A percentile compares a stretch with the other conserved stretches of the same genome.
Conservation (phyloP, 345 rosid species). For the Boechera divaricarpa region DNA sequence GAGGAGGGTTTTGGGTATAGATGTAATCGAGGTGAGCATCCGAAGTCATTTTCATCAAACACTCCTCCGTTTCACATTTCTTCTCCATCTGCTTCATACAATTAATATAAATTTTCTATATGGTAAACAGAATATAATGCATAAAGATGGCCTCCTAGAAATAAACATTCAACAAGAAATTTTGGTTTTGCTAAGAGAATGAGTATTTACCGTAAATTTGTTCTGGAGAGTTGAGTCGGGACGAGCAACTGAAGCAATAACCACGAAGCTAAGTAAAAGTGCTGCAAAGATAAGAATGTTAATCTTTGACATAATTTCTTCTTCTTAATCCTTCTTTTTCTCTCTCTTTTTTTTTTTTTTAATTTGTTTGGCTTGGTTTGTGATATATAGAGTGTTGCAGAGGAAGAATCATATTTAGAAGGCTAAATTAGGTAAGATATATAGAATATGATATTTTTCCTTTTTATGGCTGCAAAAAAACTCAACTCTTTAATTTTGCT, state of each 20-base stretch:
- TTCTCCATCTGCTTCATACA: slow-evolving; percentile 24
- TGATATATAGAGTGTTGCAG: neutral
- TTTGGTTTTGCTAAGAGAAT: neutral
- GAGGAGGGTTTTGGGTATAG: slow-evolving; percentile 31
- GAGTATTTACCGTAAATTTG: slow-evolving; percentile 18
- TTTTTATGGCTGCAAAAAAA: neutral
- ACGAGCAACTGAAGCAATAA: slow-evolving; percentile 34
- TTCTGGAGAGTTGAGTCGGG: slow-evolving; percentile 26
- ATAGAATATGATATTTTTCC: neutral
- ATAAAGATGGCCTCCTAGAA: neutral
- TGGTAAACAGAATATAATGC: neutral
- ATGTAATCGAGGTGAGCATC: slow-evolving; percentile 41
- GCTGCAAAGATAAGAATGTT: slow-evolving; percentile 21
- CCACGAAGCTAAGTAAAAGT: slow-evolving; percentile 31
- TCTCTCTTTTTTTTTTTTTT: neutral
- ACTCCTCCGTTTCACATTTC: slow-evolving; percentile 37
- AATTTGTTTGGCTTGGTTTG: neutral
- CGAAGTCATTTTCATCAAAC: slow-evolving; percentile 36
- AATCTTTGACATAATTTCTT: slow-evolving; percentile 27
- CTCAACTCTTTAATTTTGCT: neutral
- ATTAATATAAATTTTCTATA: neutral
- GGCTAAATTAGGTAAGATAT: neutral
- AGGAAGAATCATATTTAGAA: slow-evolving; percentile 19
- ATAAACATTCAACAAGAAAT: neutral
- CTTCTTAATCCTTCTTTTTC: neutral